Base-by-base conservation (phyloP, 768 basidiomycete species). In the Clavaria fumosa region DNA sequence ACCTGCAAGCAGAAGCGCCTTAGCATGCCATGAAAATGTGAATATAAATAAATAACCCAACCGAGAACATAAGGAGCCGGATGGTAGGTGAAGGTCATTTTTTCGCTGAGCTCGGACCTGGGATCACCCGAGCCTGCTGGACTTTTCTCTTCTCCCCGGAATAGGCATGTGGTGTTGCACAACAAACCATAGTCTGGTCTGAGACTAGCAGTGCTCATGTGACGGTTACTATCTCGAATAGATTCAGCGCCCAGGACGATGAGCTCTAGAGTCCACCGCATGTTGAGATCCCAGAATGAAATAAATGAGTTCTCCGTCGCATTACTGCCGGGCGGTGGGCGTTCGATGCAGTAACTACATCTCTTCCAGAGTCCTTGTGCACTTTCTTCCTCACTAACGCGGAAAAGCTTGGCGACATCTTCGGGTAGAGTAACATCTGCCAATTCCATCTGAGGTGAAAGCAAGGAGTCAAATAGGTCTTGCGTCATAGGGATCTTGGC, bases 101-200 rank as follows among this genome's bases (percentile, higher is more conserved):
- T 53, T 20, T 31, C 24, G 11, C 42, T 12, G 9, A 54, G 38
- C 31, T 51, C 50, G 15, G 26, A 26, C 26, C 37, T 46, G 15
- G 48, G 53, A 38, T 53, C 34, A 3, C 43, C 41, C 6, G 22
- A 24, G 39, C 35, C 35, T 3, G 11, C 30, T 5, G 50, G 40
- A 4, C 17, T 23, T 41, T 41, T 48, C 40, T 54, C 50, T 43
- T 54, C 53, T 15, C 53, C 53, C 23, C 53, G 37, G 38, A 53
- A 52, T 19, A 37, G 3, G 37, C 53, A 54, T 26, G 46, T 21
- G 1, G 41, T 41, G 21, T 33, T 15, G 12, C 48, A 10, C 11
- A 51, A 24, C 40, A 49, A 48, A 17, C 37, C 49, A 39, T 37
- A 47, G 31, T 49, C 49, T 32, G 53, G 53, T 12, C 45, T 34